These are phyloP conservation scores for Rhizopus sp. DNA, from an alignment of 371 early-diverging fungal species.

Conservation along the genomic window DNA sequence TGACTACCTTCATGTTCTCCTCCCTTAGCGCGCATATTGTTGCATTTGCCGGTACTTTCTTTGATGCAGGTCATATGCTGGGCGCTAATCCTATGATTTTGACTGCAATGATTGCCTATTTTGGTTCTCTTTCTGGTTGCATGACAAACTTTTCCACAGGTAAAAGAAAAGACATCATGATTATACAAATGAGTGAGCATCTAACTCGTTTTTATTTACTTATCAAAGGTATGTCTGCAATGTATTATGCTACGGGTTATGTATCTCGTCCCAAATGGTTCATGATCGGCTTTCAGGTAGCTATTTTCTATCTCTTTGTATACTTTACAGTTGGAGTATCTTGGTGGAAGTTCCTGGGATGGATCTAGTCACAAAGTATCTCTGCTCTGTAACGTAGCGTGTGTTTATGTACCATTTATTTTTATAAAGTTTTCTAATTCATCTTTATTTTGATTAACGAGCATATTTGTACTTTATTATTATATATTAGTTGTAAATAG, in stretches of 20 bases:
- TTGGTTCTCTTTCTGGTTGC: slow-evolving; percentile 66
- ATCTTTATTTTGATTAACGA: no score
- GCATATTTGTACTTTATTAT: not conserved
- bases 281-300: slow-evolving; percentile 46
- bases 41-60: slow-evolving; percentile 73
- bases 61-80: slow-evolving; percentile 70
- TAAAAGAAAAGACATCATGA: not conserved
- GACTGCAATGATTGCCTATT: slow-evolving; percentile 64
- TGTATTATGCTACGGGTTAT: slow-evolving; percentile 58
- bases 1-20: slow-evolving; percentile 75
- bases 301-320: slow-evolving; percentile 45
- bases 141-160: slow-evolving; percentile 45
- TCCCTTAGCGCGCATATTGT: slow-evolving; percentile 67
- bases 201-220: not conserved
- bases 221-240: slow-evolving; percentile 28
- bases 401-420: not conserved
- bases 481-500: not conserved
- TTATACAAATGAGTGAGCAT: not conserved
- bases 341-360: slow-evolving; percentile 72
- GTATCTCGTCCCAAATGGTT: slow-evolving; percentile 60
- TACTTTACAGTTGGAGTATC: slow-evolving; percentile 60
- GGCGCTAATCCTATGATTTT: slow-evolving; percentile 60
- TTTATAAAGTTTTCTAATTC: not conserved
- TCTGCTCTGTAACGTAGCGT: no score
- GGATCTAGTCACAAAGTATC: slow-evolving; percentile 19